phyloP scores from a whole-genome alignment of 345 rosid genomes.

The Turritis glabra region DNA sequence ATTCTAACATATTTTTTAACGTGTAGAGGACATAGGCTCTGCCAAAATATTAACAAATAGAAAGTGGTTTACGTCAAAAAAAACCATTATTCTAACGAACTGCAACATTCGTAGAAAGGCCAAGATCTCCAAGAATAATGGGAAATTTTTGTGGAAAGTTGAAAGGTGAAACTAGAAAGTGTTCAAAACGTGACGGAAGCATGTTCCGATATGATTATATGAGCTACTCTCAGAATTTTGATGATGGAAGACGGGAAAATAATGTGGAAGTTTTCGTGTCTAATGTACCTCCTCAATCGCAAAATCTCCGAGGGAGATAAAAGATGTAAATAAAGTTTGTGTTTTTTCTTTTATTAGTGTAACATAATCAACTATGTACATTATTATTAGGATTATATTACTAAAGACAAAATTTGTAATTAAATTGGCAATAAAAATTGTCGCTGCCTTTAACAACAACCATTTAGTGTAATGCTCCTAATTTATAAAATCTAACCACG shows the following conservation, averaged over 20 bases:
- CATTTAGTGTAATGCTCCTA: no score
- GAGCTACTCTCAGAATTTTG: constrained; percentile 26
- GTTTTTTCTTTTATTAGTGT: neutral
- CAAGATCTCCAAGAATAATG: constrained; percentile 8
- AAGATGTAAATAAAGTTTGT: neutral
- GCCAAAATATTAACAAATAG: neutral
- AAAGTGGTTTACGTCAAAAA: neutral
- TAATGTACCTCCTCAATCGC: neutral
- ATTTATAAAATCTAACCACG: no score
- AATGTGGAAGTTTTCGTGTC: neutral
- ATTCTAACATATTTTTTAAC: neutral
- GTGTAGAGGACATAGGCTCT: no score
- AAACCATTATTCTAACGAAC: neutral
- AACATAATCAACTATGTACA: neutral
- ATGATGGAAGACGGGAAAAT: constrained; percentile 20
- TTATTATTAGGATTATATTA: no score
- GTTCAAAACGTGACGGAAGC: neutral
- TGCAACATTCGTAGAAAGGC: neutral
- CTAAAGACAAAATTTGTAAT: no score
- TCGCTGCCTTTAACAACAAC: no score
- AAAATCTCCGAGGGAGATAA: neutral
- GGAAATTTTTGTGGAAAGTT: constrained; percentile 19
- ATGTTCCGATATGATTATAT: constrained; percentile 31
- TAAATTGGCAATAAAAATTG: no score
- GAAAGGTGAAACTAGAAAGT: neutral